Evolutionary conservation across 1,139 yeast species (phyloP).

Genomic region (Lodderomyces orthopsilosis): DNA sequence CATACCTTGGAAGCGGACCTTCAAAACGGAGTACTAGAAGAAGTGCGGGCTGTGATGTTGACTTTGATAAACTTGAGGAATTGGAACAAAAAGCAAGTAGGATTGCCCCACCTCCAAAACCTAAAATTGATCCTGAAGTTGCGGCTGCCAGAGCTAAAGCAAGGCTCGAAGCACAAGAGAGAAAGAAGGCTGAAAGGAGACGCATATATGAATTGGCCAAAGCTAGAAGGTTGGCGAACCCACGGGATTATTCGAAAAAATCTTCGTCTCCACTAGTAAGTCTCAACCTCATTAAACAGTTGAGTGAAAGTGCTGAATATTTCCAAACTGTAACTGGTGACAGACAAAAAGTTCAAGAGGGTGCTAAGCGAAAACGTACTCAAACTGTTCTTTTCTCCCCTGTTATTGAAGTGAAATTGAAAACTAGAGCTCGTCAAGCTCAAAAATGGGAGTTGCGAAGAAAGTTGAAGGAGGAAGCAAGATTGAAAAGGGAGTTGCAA

Average conservation of each 20-base stretch:
- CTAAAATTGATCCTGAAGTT: constrained; percentile 9
- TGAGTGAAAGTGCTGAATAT: constrained; percentile 31
- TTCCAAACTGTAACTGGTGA: constrained; percentile 43
- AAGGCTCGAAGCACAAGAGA: constrained; percentile 3
- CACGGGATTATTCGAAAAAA: constrained; percentile 9
- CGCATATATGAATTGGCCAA: background rate
- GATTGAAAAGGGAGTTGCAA: constrained; percentile 7
- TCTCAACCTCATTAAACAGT: constrained; percentile 3
- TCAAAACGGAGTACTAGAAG: constrained; percentile 7
- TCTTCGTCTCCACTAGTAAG: constrained; percentile 10
- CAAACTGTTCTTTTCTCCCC: constrained; percentile 26
- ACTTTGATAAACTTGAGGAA: constrained; percentile 8
- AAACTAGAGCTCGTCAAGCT: constrained; percentile 11
- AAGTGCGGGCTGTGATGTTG: constrained; percentile 4
- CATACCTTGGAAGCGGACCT: constrained; percentile 17
- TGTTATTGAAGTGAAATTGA: constrained; percentile 9
- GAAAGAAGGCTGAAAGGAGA: constrained; percentile 3
- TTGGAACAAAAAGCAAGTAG: constrained; percentile 10
- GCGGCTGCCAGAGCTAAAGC: constrained; percentile 4
- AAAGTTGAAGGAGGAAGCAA: constrained; percentile 9
- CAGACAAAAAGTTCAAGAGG: constrained; percentile 26
- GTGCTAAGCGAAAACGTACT: constrained; percentile 33
- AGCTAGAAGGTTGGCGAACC: background rate
- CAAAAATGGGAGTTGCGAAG: constrained; percentile 11
- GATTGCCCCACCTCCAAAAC: background rate